Percentiles rank a stretch among this genome's conserved stretches.
Conservation (phyloP, 2,329 filamentous ascomycete genomes). For the Claviceps fusiformis region DNA sequence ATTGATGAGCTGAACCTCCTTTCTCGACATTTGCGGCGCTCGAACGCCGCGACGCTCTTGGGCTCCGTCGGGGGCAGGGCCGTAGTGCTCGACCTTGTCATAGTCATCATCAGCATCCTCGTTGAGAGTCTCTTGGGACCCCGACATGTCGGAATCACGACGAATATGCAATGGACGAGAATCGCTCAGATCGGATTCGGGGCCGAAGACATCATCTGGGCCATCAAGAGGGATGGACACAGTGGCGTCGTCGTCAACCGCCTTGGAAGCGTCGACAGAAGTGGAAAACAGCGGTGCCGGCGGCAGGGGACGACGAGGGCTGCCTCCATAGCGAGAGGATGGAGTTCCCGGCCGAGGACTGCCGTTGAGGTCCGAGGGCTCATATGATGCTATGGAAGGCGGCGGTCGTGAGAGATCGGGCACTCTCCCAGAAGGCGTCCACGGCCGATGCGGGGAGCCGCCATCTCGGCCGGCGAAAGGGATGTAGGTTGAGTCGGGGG, state of each 20-base stretch:
- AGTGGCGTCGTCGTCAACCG: constrained; percentile 53
- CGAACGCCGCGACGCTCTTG: constrained; percentile 81
- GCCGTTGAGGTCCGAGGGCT: constrained; percentile 79
- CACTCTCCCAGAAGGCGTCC: constrained; percentile 37
- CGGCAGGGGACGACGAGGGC: constrained; percentile 73
- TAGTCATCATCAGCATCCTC: constrained; percentile 25
- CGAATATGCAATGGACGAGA: constrained; percentile 37
- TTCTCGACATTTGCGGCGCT: constrained; percentile 76
- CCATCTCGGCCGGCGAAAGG: constrained; percentile 36
- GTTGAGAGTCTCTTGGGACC: constrained; percentile 41
- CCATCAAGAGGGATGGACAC: constrained; percentile 56
- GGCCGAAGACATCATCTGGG: constrained; percentile 64
- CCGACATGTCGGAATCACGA: constrained; percentile 40
- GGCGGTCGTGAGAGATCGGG: constrained; percentile 59
- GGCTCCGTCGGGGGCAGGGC: constrained; percentile 71
- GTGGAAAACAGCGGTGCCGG: constrained; percentile 73
- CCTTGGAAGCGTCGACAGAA: constrained; percentile 33
- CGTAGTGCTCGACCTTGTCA: constrained; percentile 66
- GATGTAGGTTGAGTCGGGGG: constrained; percentile 50
- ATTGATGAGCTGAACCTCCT: constrained; percentile 92
- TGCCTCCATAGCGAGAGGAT: constrained; percentile 76
- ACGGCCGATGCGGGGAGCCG: constrained; percentile 41
- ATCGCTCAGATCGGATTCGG: constrained; percentile 40
- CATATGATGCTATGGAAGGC: constrained; percentile 59
- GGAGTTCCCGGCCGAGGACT: constrained; percentile 83